Base-by-base conservation (phyloP, 2,329 filamentous ascomycete species). In the Albifimbria verrucaria region DNA sequence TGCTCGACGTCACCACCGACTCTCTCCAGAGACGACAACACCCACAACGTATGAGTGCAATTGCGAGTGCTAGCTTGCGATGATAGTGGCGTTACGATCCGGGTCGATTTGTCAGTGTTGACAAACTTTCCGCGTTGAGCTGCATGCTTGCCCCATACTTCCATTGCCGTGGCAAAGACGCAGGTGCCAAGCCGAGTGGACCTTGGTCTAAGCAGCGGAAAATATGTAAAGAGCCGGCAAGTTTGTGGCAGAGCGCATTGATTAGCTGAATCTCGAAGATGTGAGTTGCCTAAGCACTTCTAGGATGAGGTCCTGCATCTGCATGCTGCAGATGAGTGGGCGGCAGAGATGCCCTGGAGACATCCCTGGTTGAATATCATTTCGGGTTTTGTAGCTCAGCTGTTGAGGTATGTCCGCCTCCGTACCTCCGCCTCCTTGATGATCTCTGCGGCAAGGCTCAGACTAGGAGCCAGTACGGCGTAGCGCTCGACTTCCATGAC, bases 351-450 rank as follows among this genome's bases (percentile, higher is more conserved):
- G 32, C 18, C 5, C 32, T 39, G 32, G 12, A 39, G 18, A 39
- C 32, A n/a, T 5, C 5, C 15, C 12, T 12, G 32, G 12, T 39
- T n/a, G 32, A n/a, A 39, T 4, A 39, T 39, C 26, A 39, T 49
- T 25, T 24, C 28, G 18, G n/a, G 25, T 4, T 11, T 22, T 2
- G 18, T 39, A 12, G 11, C 44, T 78, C 73, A 79, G 59, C 78
- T 73, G 59, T 77, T 75, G 58, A 84, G 72, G 69, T 84, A 84
- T 56, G 82, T 78, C 62, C 87, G 84, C 59, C 89, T 77, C 59
- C 89, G 81, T 61, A 85, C 81, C 67, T 89, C 89, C 7, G 90
- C 89, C 67, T 93, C 89, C 53, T 87, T 85, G 64, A 93, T 83
- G 55, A 93, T 91, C 65, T 93, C 89, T 21, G 87, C 85, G n/a